phyloP scores from a whole-genome alignment of 2,329 filamentous ascomycete species.

The Beauveria medogensis region DNA sequence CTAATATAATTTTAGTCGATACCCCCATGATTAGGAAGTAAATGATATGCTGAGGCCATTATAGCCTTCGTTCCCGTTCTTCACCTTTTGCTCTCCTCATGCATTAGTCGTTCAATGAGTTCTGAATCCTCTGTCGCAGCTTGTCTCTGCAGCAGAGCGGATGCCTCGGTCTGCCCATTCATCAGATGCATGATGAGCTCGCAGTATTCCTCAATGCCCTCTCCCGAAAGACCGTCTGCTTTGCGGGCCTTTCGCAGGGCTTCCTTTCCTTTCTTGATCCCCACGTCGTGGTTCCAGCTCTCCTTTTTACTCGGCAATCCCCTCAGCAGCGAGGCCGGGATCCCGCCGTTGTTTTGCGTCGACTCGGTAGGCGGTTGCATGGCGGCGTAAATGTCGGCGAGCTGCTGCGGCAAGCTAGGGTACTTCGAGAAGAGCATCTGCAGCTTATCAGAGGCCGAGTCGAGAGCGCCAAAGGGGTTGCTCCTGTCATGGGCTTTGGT shows the following conservation, averaged over 20 bases:
- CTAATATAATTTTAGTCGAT: conserved; percentile 7
- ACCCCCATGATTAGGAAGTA: conserved; percentile 1
- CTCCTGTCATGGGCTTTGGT: conserved; percentile 16
- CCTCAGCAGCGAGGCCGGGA: conserved; percentile 15
- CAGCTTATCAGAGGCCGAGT: conserved; percentile 39
- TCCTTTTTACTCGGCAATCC: conserved; percentile 24
- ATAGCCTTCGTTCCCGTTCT: neutral
- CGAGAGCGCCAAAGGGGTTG: conserved; percentile 45
- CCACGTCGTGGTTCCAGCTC: conserved; percentile 51
- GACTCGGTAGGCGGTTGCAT: conserved; percentile 38
- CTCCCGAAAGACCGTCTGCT: conserved; percentile 45
- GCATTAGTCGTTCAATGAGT: conserved; percentile 41
- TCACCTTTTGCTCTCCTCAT: conserved; percentile 31
- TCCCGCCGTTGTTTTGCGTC: conserved; percentile 25
- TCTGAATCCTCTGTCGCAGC: conserved; percentile 39
- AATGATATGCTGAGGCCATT: neutral
- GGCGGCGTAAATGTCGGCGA: conserved; percentile 40
- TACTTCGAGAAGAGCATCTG: conserved; percentile 44
- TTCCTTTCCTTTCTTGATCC: conserved; percentile 46
- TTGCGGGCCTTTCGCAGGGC: conserved; percentile 43
- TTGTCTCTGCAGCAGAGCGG: conserved; percentile 35
- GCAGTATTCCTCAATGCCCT: conserved; percentile 53
- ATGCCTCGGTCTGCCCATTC: conserved; percentile 26
- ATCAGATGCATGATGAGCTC: conserved; percentile 47
- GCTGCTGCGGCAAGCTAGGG: conserved; percentile 38